Evolutionary conservation across 176 grass and related monocot genomes (phyloP), one percentile per base, ranked within the genome.

Genomic region (Microstegium vimineum): DNA sequence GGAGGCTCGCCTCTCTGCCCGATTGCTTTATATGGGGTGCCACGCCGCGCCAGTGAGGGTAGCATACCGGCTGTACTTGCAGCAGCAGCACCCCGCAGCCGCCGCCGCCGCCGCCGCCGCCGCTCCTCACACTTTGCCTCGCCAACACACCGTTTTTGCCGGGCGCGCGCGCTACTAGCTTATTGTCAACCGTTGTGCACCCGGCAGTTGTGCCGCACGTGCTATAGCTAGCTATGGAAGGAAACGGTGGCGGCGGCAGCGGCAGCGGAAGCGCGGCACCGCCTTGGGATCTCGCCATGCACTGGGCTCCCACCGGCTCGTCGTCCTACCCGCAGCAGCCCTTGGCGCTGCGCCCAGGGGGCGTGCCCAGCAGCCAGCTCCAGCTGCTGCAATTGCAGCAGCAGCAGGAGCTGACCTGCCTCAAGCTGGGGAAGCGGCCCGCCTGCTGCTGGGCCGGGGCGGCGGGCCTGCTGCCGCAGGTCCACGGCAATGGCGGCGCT

Each of bases 391-490:
- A 64, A 47, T 41, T 72, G 25, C 82, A 69, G 15, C 71, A 81
- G 73, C 77, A 84, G 66, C 77, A 90, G 65, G 81, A 91, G 59
- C 85, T 90, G 54, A 86, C 89, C 6, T 86, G 89, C 62, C 83
- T 93, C 26, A 86, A 97, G 65, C 86, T 97, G 17, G 94, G 91
- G 8, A 93, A 93, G 84, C 88, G 84, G 36, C 89, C 86, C 8
- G 54, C 54, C 4, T 84, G 71, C 81, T 86, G 27, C 77, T 43
- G 45, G 76, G 47, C 54, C 64, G 76, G 80, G 32, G 41, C 8
- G 28, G 41, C 5, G 0, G 71, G 26, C 16, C 66, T 25, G 66
- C 36, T 22, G 66, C 32, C 1, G 10, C 49, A 16, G 1, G 25
- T 22, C 18, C 34, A 74, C 28, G 71, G 34, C 25, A 57, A 9